Conservation (phyloP, 768 basidiomycete genomes). For the Strobilomyces dryophilus region DNA sequence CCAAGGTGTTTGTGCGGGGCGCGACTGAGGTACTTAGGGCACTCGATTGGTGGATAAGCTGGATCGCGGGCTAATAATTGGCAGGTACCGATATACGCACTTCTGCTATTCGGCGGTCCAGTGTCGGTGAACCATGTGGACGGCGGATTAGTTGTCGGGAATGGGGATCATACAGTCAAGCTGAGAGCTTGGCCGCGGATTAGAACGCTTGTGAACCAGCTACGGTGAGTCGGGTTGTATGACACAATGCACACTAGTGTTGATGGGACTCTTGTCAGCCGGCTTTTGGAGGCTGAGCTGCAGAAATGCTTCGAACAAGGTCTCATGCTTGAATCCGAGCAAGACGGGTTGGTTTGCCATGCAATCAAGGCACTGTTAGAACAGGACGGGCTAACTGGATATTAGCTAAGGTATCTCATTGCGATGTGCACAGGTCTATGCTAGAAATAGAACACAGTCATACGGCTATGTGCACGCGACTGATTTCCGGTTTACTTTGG, state of each 20-base stretch:
- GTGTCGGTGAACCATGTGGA: conserved; percentile 76
- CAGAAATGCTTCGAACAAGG: conserved; percentile 62
- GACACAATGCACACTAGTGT: too few species aligned
- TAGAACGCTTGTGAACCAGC: conserved; percentile 82
- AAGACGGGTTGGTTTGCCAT: conserved; percentile 50
- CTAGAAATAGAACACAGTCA: too few species aligned
- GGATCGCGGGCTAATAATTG: background rate
- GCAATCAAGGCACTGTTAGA: conserved; percentile 40
- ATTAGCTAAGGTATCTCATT: background rate
- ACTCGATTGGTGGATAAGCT: background rate
- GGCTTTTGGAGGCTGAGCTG: conserved; percentile 67
- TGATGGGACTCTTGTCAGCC: conserved; percentile 35
- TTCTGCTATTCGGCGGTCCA: conserved; percentile 80
- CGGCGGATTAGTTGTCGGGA: conserved; percentile 68
- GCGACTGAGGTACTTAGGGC: conserved; percentile 64
- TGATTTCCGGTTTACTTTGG: too few species aligned
- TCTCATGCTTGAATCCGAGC: conserved; percentile 40
- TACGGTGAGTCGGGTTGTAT: conserved; percentile 48
- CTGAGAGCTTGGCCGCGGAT: conserved; percentile 87
- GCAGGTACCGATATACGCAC: conserved; percentile 82
- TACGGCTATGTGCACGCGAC: too few species aligned
- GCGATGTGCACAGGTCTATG: too few species aligned
- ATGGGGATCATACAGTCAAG: conserved; percentile 50
- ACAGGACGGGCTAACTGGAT: conserved; percentile 31
- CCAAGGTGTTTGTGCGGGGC: conserved; percentile 81